Conservation (phyloP, 129 eudicot genomes). For the Centrapalus pauciflorus region DNA sequence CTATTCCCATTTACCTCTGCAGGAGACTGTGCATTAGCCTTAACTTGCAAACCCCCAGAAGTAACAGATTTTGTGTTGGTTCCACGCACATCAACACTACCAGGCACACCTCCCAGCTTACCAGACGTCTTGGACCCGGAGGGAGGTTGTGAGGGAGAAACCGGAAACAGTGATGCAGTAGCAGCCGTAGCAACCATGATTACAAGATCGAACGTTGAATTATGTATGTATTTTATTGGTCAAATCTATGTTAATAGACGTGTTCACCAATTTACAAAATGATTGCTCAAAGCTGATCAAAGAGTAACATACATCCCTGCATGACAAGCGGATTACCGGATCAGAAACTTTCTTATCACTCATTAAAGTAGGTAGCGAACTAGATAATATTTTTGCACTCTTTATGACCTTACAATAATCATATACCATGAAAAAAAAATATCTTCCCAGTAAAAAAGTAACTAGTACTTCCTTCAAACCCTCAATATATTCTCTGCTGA, state of each 20-base stretch:
- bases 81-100: constrained; percentile 45
- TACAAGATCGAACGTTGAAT: background rate
- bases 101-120: constrained; percentile 36
- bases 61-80: constrained; percentile 46
- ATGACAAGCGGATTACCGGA: constrained; percentile 1
- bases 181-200: constrained; percentile 73
- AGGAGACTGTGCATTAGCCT: constrained; percentile 70
- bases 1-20: constrained; percentile 68
- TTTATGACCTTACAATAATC: background rate
- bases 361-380: background rate
- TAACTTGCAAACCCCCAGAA: constrained; percentile 51
- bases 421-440: background rate
- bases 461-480: background rate
- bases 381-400: background rate
- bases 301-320: constrained; percentile 16
- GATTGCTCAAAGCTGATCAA: background rate
- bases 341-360: constrained; percentile 2
- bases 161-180: constrained; percentile 45
- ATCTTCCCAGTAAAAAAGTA: background rate
- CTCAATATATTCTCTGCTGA: background rate
- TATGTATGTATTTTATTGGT: background rate
- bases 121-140: constrained; percentile 44
- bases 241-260: constrained; percentile 1
- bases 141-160: constrained; percentile 44
- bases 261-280: background rate